Percentiles rank a stretch among this genome's conserved stretches.
Evolutionary conservation across 495 filamentous ascomycete genomes (phyloP).

Genomic region (Neurospora sp.): DNA sequence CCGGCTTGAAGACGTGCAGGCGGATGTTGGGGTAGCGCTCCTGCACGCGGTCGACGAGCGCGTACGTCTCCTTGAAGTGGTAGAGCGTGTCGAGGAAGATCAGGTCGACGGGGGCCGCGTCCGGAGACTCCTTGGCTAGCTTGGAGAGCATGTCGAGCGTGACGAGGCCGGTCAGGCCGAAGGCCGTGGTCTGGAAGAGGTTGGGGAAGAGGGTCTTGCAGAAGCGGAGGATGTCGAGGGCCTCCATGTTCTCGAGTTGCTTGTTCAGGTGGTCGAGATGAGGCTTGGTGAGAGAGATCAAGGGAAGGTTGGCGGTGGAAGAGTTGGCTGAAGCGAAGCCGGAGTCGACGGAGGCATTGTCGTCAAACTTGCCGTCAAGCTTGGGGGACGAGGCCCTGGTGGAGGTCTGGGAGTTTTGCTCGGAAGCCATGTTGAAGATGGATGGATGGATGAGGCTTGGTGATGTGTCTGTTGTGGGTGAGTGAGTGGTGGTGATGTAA

Average conservation of each 20-base stretch:
- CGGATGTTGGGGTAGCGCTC: slow-evolving; percentile 64
- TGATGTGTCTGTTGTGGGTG: background rate
- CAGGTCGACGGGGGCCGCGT: slow-evolving; percentile 58
- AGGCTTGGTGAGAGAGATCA: slow-evolving; percentile 72
- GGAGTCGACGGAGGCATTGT: slow-evolving; percentile 54
- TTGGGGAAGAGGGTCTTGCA: slow-evolving; percentile 80
- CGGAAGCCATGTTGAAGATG: slow-evolving; percentile 20
- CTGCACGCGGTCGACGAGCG: slow-evolving; percentile 69
- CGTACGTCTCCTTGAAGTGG: slow-evolving; percentile 86
- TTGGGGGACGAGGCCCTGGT: slow-evolving; percentile 25
- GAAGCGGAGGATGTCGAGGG: slow-evolving; percentile 79
- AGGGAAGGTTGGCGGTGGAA: slow-evolving; percentile 31
- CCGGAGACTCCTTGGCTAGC: slow-evolving; percentile 55
- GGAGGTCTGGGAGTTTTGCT: slow-evolving; percentile 14
- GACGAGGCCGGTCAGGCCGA: slow-evolving; percentile 86
- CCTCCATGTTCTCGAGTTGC: slow-evolving; percentile 70
- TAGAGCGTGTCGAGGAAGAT: slow-evolving; percentile 97
- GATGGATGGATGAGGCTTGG: background rate
- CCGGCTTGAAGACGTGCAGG: slow-evolving; percentile 83
- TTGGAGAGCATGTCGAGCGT: slow-evolving; percentile 94
- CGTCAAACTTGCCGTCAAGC: slow-evolving; percentile 19
- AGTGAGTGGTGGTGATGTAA: background rate
- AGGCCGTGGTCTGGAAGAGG: slow-evolving; percentile 95
- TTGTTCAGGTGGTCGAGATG: slow-evolving; percentile 86
- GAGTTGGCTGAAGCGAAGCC: slow-evolving; percentile 75